phyloP scores from a whole-genome alignment of 2,329 filamentous ascomycete genomes.

The Ceratocystis alfenasii region DNA sequence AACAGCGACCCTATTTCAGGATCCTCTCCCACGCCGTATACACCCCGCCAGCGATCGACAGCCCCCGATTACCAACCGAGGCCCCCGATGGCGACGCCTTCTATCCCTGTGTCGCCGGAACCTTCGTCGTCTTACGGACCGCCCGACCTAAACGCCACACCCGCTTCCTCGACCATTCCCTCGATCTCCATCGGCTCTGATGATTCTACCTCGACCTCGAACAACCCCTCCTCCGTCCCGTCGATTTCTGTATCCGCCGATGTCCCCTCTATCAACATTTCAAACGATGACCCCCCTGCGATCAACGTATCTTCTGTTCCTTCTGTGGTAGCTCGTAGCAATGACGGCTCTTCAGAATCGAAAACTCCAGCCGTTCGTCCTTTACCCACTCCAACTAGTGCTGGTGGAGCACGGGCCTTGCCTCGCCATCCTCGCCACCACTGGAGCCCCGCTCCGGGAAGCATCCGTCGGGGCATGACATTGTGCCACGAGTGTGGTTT shows the following conservation, averaged over 20 bases:
- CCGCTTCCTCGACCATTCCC: conserved; percentile 12
- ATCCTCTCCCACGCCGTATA: conserved; percentile 5
- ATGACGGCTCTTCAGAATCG: conserved; percentile 28
- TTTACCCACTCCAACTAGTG: conserved; percentile 37
- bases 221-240: conserved; percentile 31
- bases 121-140: conserved; percentile 27
- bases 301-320: conserved; percentile 27
- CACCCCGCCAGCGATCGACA: not conserved
- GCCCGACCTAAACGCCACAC: conserved; percentile 13
- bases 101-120: conserved; percentile 44
- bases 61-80: not conserved
- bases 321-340: conserved; percentile 35
- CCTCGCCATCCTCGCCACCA: conserved; percentile 39
- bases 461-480: conserved; percentile 43
- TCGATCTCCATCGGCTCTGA: conserved; percentile 17
- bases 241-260: conserved; percentile 31
- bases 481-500: conserved; percentile 73
- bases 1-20: conserved; percentile 3
- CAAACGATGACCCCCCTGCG: conserved; percentile 28
- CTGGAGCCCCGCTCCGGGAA: conserved; percentile 45
- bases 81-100: conserved; percentile 35
- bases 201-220: not conserved
- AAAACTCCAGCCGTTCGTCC: conserved; percentile 31
- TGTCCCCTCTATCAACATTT: conserved; percentile 35
- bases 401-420: conserved; percentile 26